Conservation (phyloP, 2,329 filamentous ascomycete genomes). For the Xylaria sp. region DNA sequence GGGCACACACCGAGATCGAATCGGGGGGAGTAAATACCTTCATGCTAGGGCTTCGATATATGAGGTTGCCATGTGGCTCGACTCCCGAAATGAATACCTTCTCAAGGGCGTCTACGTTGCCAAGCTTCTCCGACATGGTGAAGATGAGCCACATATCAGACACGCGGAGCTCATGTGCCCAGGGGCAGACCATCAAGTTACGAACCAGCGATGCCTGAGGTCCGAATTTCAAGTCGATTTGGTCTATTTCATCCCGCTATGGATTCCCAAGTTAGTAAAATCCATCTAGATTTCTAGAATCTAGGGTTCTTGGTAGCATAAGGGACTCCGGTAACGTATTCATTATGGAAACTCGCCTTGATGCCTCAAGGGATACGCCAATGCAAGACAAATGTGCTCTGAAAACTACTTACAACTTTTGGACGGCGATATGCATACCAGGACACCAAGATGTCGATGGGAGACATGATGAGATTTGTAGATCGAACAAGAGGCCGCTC, state of each 20-base stretch:
- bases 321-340: not conserved
- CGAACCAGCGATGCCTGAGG: slow-evolving; percentile 9
- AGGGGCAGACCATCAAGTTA: slow-evolving; percentile 18
- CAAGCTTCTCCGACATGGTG: not conserved
- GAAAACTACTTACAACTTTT: not conserved
- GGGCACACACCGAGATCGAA: too few relatives aligned
- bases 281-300: too few relatives aligned
- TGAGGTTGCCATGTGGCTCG: too few relatives aligned
- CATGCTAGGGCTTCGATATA: not conserved
- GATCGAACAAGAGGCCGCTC: not conserved
- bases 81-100: not conserved
- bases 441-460: slow-evolving; percentile 24
- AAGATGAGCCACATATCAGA: not conserved
- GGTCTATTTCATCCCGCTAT: not conserved
- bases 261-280: not conserved
- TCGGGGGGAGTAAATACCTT: not conserved
- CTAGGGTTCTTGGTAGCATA: not conserved
- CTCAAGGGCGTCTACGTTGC: slow-evolving; percentile 1
- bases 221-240: slow-evolving; percentile 3
- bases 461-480: slow-evolving; percentile 24
- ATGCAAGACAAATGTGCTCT: not conserved
- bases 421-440: not conserved
- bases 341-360: too few relatives aligned
- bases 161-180: not conserved
- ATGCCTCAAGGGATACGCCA: not conserved